Base-by-base conservation (phyloP, 2,329 filamentous ascomycete species). In the Fusarium sp. region DNA sequence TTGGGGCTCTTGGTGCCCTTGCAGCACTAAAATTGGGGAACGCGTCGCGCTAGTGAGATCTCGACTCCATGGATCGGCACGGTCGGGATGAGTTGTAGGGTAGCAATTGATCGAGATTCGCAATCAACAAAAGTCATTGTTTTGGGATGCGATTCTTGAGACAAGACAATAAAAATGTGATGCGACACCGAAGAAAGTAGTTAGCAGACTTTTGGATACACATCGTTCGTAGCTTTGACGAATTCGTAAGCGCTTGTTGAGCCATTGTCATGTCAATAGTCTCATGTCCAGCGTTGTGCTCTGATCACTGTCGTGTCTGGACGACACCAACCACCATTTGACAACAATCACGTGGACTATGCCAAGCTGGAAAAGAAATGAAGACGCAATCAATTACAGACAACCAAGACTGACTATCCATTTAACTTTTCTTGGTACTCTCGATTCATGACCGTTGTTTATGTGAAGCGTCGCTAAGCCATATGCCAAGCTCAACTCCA, bases 401-500 rank as follows among this genome's bases (percentile, higher is more conserved):
- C 34, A 10, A n/a, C 34, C 34, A 37, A 37, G 18, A 5, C 34
- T 37, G 5, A 7, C 34, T 10, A 7, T 37, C 3, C 25, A n/a
- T 34, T 10, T 25, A n/a, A 11, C 4, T 28, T 18, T 13, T 13
- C 25, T 13, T 48, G 9, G 25, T 14, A n/a, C 20, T 34, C n/a
- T n/a, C 2, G 18, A 2, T 16, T 37, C 9, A 21, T 7, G 13
- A 32, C 1, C 13, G 30, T 23, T 49, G 43, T 5, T 28, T 7
- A 0, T 9, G 5, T 11, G 25, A 27, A 30, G 34, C 4, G 7
- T 45, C 16, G 18, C 28, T 50, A 3, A 80, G 56, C 81, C 81
- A 83, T 25, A 60, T 57, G 1, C 72, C 75, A 4, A 82, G 18
- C 68, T 84, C 82, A 37, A 79, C 72, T 3, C 77, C 80, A 14